These are phyloP conservation scores for Diaporthe sp. DNA, from an alignment of 2,329 filamentous ascomycete genomes.

Conservation along the genomic window DNA sequence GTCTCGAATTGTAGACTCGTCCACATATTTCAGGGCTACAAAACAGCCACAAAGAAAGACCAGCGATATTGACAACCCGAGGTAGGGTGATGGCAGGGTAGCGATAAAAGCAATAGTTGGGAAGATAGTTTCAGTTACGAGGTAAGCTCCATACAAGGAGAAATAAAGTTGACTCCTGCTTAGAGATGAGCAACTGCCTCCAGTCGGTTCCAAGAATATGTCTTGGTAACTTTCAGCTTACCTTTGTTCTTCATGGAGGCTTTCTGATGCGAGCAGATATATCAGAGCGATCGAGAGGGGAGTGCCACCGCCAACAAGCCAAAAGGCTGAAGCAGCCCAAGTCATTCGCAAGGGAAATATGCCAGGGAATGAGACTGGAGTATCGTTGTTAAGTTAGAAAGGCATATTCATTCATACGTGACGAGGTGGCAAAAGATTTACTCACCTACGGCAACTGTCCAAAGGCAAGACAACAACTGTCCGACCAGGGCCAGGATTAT, in stretches of 20 bases:
- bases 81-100: background rate
- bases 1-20: background rate
- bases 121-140: background rate
- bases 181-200: background rate
- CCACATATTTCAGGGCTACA: background rate
- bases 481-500: background rate
- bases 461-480: background rate
- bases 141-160: background rate
- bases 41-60: background rate
- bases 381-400: background rate
- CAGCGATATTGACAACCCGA: background rate
- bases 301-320: background rate
- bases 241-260: constrained; percentile 8
- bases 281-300: background rate
- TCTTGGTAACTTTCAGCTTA: background rate
- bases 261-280: constrained; percentile 18
- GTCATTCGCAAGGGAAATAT: background rate
- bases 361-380: background rate
- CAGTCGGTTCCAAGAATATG: accelerated
- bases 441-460: background rate
- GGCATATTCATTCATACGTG: no score
- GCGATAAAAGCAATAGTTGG: background rate
- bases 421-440: background rate
- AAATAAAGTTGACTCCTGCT: constrained; percentile 4
- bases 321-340: background rate